Conservation (phyloP, 139 green algal species). For the Tetradesmus obliquus region DNA sequence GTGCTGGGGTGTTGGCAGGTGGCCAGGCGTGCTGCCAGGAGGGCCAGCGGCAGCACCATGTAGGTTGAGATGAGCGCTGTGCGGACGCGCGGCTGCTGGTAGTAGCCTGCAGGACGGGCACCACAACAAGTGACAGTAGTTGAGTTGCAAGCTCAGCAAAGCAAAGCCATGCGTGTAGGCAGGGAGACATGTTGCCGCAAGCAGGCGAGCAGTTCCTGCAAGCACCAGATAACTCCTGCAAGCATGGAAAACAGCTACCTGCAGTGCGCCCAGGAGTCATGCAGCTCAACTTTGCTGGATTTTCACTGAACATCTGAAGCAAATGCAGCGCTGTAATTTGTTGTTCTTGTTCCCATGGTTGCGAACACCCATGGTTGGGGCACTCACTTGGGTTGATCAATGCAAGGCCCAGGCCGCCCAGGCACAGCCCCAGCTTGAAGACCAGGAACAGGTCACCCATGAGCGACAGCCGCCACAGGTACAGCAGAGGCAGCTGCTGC, state of each 20-base stretch:
- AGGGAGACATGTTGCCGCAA: no score
- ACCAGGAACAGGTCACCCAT: neutral
- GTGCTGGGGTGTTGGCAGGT: neutral
- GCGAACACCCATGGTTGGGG: no score
- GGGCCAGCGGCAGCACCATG: slow-evolving; percentile 11
- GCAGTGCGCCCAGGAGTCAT: neutral
- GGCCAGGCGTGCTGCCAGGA: neutral
- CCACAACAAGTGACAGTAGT: neutral
- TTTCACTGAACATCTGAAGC: no score
- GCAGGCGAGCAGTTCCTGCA: no score
- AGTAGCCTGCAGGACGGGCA: neutral
- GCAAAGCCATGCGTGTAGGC: no score
- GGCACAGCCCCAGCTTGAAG: neutral
- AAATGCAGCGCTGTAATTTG: no score
- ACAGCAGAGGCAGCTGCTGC: neutral
- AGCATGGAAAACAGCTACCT: neutral
- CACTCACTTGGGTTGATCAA: neutral
- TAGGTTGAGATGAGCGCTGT: neutral
- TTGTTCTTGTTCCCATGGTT: no score
- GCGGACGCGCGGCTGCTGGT: neutral
- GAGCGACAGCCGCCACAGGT: neutral
- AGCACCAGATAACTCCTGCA: neutral
- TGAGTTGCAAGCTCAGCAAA: no score
- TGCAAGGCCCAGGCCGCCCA: neutral
- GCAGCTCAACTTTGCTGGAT: no score